phyloP scores from a whole-genome alignment of 2,329 filamentous ascomycete genomes.

The Neofusicoccum ribis region DNA sequence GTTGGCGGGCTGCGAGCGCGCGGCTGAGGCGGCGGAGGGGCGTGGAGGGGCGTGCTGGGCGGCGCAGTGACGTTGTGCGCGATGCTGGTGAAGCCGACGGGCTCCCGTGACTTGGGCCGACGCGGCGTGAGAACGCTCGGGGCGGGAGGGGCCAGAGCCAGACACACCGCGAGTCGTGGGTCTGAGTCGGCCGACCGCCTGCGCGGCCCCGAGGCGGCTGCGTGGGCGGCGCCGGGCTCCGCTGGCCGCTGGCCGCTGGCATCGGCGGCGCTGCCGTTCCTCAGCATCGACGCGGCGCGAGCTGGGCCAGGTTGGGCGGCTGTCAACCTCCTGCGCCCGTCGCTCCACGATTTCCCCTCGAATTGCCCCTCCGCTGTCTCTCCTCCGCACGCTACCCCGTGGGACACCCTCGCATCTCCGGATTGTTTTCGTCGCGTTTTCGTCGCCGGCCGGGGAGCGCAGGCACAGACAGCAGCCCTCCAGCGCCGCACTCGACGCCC shows the following conservation, averaged over 20 bases:
- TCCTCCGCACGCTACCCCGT: conserved; percentile 9
- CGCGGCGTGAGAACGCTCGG: not conserved
- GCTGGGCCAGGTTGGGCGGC: not conserved
- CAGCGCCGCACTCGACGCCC: not conserved
- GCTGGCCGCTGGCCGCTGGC: not conserved
- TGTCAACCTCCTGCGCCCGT: not conserved
- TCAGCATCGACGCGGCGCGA: not conserved
- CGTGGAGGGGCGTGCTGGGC: too few relatives aligned
- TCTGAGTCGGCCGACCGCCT: not conserved
- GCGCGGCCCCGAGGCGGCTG: not conserved
- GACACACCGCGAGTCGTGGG: not conserved
- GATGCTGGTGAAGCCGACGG: not conserved
- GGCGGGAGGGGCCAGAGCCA: not conserved
- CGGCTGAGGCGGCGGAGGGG: not conserved
- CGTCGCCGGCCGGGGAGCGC: not conserved
- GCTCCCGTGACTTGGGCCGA: not conserved
- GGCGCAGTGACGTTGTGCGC: not conserved
- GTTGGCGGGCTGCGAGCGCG: too few relatives aligned
- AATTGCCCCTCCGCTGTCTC: not conserved
- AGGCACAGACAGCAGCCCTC: not conserved
- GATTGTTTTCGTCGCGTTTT: conserved; percentile 20
- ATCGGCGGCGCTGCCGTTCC: not conserved
- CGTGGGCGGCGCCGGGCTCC: not conserved
- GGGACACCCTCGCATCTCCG: conserved; percentile 13
- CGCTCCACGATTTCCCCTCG: conserved; percentile 5